A percentile compares a stretch with the other conserved stretches of the same genome.
phyloP scores from a whole-genome alignment of 768 basidiomycete species.

The Suillus subluteus region DNA sequence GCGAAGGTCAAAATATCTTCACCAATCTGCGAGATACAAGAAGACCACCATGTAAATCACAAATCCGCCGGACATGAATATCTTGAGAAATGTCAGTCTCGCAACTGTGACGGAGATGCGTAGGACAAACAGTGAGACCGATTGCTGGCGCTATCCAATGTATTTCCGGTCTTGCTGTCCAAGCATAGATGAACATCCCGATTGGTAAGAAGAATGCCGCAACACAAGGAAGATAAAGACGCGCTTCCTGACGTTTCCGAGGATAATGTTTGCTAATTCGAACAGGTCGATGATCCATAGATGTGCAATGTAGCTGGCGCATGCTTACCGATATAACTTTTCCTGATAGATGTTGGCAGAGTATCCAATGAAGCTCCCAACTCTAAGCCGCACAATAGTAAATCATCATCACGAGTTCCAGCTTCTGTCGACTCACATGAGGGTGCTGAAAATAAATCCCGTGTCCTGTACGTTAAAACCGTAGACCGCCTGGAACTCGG shows the following conservation, averaged over 20 bases:
- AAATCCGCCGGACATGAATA: conserved; percentile 51
- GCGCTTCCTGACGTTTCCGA: conserved; percentile 49
- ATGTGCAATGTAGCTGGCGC: conserved; percentile 13
- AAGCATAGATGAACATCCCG: conserved; percentile 71
- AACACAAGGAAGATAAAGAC: conserved; percentile 55
- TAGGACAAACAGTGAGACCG: conserved; percentile 12
- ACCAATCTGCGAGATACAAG: conserved; percentile 62
- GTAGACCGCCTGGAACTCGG: conserved; percentile 56
- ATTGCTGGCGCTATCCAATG: conserved; percentile 52
- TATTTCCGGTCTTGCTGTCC: conserved; percentile 56
- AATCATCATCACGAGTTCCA: background rate
- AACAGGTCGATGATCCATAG: background rate
- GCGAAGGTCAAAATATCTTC: conserved; percentile 16
- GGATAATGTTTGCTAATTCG: conserved; percentile 22
- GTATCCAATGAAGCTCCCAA: conserved; percentile 52
- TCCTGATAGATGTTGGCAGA: conserved; percentile 47
- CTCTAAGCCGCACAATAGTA: conserved; percentile 34
- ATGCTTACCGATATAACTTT: conserved; percentile 44
- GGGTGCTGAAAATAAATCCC: conserved; percentile 58
- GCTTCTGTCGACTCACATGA: conserved; percentile 44
- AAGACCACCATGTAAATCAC: conserved; percentile 56
- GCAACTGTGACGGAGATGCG: background rate
- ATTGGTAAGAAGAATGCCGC: conserved; percentile 54
- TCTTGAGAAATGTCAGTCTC: conserved; percentile 22
- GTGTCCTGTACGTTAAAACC: conserved; percentile 58